Evolutionary conservation across 1,284 basidiomycete genomes (phyloP).

Genomic region (Rhodotorula sp.): DNA sequence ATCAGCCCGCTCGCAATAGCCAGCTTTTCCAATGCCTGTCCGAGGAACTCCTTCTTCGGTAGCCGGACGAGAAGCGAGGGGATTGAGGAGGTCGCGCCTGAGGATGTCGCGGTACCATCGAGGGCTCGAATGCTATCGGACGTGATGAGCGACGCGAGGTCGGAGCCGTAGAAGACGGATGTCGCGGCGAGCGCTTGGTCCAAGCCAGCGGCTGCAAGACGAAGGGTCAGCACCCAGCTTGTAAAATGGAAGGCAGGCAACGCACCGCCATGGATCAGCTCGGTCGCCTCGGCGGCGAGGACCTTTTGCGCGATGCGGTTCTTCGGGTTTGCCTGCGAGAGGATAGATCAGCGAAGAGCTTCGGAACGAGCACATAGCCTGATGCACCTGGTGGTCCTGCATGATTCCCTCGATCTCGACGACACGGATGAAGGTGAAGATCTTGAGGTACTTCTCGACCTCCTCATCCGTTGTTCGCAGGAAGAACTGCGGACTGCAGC

Average conservation of each 20-base stretch:
- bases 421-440: conserved; percentile 76
- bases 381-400: conserved; percentile 59
- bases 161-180: conserved; percentile 60
- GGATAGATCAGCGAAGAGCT: too few species aligned
- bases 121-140: conserved; percentile 60
- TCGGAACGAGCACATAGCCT: background rate
- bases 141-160: conserved; percentile 52
- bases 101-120: conserved; percentile 57
- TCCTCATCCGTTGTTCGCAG: conserved; percentile 76
- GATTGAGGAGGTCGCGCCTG: conserved; percentile 54
- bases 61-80: conserved; percentile 60
- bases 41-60: conserved; percentile 55
- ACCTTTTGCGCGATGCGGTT: conserved; percentile 68
- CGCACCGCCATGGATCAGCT: conserved; percentile 77
- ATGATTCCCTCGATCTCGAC: conserved; percentile 62
- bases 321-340: conserved; percentile 53
- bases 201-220: conserved; percentile 50
- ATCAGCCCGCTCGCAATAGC: conserved; percentile 26
- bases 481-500: conserved; percentile 71
- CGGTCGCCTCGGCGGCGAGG: conserved; percentile 82
- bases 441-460: conserved; percentile 72
- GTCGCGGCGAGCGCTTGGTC: conserved; percentile 61
- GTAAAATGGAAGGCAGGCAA: conserved; percentile 4
- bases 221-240: background rate
- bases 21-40: conserved; percentile 25